These are phyloP conservation scores for Collybiopsis luxurians DNA, from an alignment of 768 basidiomycete genomes.

Conservation along the genomic window DNA sequence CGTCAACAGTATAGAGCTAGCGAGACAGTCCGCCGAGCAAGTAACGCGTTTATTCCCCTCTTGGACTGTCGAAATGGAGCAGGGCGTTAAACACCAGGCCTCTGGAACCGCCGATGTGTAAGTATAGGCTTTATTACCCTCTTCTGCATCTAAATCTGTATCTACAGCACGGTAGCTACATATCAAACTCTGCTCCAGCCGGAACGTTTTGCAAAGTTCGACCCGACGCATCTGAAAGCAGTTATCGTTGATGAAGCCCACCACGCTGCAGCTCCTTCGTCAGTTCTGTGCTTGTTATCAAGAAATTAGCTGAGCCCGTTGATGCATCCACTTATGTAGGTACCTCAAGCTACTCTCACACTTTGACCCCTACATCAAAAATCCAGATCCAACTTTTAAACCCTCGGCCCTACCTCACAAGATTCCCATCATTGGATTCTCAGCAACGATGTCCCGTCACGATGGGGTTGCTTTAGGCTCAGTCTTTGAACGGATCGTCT, in stretches of 20 bases:
- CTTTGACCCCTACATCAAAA: slow-evolving; percentile 68
- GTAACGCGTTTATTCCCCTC: slow-evolving; percentile 63
- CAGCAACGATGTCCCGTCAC: slow-evolving; percentile 91
- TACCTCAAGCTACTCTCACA: slow-evolving; percentile 83
- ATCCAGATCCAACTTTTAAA: slow-evolving; percentile 43
- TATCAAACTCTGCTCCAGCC: slow-evolving; percentile 78
- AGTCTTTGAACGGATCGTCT: slow-evolving; percentile 89
- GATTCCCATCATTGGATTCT: slow-evolving; percentile 90
- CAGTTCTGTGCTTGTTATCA: slow-evolving; percentile 23
- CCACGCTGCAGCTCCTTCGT: slow-evolving; percentile 92
- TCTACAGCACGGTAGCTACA: slow-evolving; percentile 75
- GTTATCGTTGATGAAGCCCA: slow-evolving; percentile 93
- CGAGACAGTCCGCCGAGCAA: slow-evolving; percentile 79
- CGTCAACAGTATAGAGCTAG: slow-evolving; percentile 89
- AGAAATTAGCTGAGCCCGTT: neutral
- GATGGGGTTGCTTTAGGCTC: slow-evolving; percentile 87
- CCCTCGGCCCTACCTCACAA: slow-evolving; percentile 38
- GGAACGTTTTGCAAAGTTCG: slow-evolving; percentile 71
- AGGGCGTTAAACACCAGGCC: slow-evolving; percentile 72
- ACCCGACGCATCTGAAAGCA: slow-evolving; percentile 62
- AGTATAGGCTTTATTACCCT: slow-evolving; percentile 20
- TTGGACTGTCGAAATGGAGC: slow-evolving; percentile 89
- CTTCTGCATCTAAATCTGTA: neutral
- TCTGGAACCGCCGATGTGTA: slow-evolving; percentile 85
- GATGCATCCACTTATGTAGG: slow-evolving; percentile 23